Evolutionary conservation across 163 green algal genomes (phyloP).

Genomic region (Prototheca wickerhamii): DNA sequence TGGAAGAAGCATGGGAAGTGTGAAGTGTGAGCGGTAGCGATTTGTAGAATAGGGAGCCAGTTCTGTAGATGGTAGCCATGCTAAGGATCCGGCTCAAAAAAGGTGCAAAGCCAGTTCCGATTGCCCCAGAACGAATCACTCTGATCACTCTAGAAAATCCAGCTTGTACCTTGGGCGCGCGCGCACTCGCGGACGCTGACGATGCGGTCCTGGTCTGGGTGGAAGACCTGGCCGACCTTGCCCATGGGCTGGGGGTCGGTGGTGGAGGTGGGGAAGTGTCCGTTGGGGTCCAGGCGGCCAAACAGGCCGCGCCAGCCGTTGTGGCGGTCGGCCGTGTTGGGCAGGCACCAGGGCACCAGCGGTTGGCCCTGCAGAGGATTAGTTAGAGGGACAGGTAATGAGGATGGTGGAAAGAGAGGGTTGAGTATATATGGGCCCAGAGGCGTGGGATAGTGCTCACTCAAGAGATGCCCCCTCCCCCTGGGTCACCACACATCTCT

Average conservation of each 20-base stretch:
- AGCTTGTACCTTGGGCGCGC: slow-evolving; percentile 55
- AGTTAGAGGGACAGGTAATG: background rate
- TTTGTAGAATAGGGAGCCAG: too few species aligned
- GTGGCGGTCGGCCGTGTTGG: slow-evolving; percentile 88
- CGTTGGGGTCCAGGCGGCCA: slow-evolving; percentile 76
- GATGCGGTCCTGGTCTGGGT: slow-evolving; percentile 92
- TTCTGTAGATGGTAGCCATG: too few species aligned
- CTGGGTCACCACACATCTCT: too few species aligned
- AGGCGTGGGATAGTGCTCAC: too few species aligned
- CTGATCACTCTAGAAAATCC: too few species aligned
- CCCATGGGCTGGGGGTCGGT: slow-evolving; percentile 97
- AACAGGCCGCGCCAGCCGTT: slow-evolving; percentile 95
- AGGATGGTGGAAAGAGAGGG: too few species aligned
- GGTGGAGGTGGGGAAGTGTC: slow-evolving; percentile 94
- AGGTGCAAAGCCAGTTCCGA: background rate
- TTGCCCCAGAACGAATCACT: background rate
- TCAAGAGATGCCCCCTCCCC: too few species aligned
- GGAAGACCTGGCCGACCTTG: slow-evolving; percentile 96
- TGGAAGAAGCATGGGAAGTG: slow-evolving; percentile 2
- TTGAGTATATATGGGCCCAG: too few species aligned
- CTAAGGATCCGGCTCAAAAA: too few species aligned
- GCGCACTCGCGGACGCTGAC: slow-evolving; percentile 91
- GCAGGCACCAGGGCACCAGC: slow-evolving; percentile 93
- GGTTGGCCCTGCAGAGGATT: slow-evolving; percentile 49
- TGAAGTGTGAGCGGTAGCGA: slow-evolving; percentile 21